These are phyloP conservation scores for Lichtheimia corymbifera DNA, from an alignment of 371 early-diverging fungal species.

Conservation along the genomic window DNA sequence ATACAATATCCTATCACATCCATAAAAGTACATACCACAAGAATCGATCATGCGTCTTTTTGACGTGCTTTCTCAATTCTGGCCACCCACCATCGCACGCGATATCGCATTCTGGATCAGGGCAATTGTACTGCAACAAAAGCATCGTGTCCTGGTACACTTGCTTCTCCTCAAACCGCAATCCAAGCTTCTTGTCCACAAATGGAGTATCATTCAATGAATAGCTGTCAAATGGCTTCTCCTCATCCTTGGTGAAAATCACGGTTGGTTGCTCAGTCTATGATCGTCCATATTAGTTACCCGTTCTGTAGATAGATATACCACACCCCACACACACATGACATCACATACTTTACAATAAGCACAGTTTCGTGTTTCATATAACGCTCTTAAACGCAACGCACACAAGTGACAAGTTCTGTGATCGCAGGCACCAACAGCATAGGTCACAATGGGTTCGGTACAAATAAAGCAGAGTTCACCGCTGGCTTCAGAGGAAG, in stretches of 20 bases:
- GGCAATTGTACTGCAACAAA: constrained; percentile 84
- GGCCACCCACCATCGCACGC: constrained; percentile 76
- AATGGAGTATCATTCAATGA: constrained; percentile 45
- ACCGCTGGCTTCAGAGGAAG: constrained; percentile 29
- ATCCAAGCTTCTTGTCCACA: constrained; percentile 65
- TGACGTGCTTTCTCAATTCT: constrained; percentile 82
- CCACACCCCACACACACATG: not conserved
- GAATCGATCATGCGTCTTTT: constrained; percentile 67
- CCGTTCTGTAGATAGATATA: not conserved
- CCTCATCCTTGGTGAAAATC: constrained; percentile 69
- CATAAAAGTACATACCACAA: constrained; percentile 69
- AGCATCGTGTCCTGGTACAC: constrained; percentile 74
- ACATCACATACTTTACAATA: constrained; percentile 79
- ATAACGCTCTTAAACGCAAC: constrained; percentile 85
- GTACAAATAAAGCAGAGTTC: constrained; percentile 90
- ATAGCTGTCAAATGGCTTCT: constrained; percentile 58
- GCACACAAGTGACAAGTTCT: constrained; percentile 88
- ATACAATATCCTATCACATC: not conserved
- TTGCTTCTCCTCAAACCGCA: constrained; percentile 75
- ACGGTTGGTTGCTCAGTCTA: constrained; percentile 72
- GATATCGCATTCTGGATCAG: constrained; percentile 73
- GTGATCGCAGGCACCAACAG: constrained; percentile 92
- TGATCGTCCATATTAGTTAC: not conserved
- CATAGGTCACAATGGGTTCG: constrained; percentile 75
- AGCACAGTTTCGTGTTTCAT: constrained; percentile 82